Evolutionary conservation across 495 filamentous ascomycete genomes (phyloP).

Genomic region (Podospora pseudopauciseta): DNA sequence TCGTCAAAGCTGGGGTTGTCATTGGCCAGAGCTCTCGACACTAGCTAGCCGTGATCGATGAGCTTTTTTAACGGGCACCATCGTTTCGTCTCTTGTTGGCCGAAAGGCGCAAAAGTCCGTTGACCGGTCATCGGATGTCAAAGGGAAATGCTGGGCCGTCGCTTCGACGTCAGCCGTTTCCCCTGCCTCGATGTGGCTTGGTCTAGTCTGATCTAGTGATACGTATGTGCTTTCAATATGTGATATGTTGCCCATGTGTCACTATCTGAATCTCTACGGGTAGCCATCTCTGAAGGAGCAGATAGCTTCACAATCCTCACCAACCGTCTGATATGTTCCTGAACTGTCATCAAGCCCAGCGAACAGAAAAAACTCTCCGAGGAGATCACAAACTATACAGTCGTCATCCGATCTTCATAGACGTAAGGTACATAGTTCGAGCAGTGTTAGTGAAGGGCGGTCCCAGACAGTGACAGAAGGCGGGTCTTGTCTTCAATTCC

Average conservation of each 20-base stretch:
- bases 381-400: background rate
- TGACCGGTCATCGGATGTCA: slow-evolving; percentile 16
- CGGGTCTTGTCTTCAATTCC: background rate
- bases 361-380: background rate
- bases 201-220: background rate
- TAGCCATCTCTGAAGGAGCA: background rate
- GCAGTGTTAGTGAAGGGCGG: background rate
- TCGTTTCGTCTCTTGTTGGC: background rate
- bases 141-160: background rate
- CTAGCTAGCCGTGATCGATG: background rate
- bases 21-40: background rate
- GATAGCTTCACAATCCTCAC: background rate
- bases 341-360: background rate
- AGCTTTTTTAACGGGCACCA: slow-evolving; percentile 6
- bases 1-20: background rate
- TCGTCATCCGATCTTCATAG: background rate
- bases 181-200: background rate
- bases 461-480: background rate
- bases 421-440: background rate
- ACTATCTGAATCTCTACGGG: background rate
- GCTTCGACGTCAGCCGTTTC: background rate
- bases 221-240: background rate
- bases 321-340: background rate
- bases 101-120: slow-evolving; percentile 16
- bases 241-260: background rate